Evolutionary conservation across 2,329 filamentous ascomycete species (phyloP), one percentile per base, ranked within the genome.

Genomic region (Chrysoporthe puriensis): DNA sequence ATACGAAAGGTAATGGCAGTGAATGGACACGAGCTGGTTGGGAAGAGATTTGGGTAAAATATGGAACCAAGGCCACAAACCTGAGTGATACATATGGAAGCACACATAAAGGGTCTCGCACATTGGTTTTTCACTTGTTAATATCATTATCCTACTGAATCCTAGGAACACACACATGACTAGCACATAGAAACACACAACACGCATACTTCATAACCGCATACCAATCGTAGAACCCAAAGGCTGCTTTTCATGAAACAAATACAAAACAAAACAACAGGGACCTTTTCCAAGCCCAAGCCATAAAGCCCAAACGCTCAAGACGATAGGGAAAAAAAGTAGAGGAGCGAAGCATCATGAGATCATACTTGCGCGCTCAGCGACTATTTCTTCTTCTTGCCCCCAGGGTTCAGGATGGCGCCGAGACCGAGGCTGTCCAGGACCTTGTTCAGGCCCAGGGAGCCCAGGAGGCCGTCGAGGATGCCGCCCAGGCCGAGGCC

Each of bases 401-500:
- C 80, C 76, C 83, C 83, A 9, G 79, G 74, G 4, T 77, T 78
- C 4, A 82, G 78, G 34, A 85, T 70, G 1, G 76, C 74, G 3
- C 85, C 84, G 0, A 94, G 80, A 70, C 94, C 94, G 40, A 97
- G 85, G 1, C 90, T 86, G 8, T 88, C 88, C 18, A 96, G 85
- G 26, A 96, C 81, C 76, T 91, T 92, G 78, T 90, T 88, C 68
- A 96, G 84, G 16, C 92, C 92, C 26, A 96, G 80, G 1, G 91
- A 90, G 66, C 92, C 91, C 1, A 97, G 85, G 3, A 97, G 82
- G 61, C 90, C 89, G 71, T 95, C 92, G 72, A 97, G 87, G 0
- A 97, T 78, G 18, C 91, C 91, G 69, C 94, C 94, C 1, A 97
- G 86, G 67, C 94, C 94, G 40, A 97, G 87, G 5, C 91, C 92